A percentile compares a stretch with the other conserved stretches of the same genome.
These are phyloP conservation scores for Grammothele lineata DNA, from an alignment of 768 basidiomycete species.

Conservation along the genomic window DNA sequence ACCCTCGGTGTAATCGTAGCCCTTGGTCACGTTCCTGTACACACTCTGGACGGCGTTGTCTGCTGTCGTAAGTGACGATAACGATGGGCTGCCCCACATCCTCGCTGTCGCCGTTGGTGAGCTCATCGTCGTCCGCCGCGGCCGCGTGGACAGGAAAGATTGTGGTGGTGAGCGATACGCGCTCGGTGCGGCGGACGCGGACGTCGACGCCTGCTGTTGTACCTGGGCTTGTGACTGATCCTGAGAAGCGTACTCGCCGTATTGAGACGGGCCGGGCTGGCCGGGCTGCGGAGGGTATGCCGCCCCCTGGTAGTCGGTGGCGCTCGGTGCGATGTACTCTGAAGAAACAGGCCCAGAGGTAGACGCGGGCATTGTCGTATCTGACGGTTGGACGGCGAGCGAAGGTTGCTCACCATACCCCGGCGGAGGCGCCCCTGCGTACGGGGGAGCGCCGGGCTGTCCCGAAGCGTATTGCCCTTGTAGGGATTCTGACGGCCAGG, in stretches of 20 bases:
- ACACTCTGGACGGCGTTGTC: conserved; percentile 33
- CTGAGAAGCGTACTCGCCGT: conserved; percentile 9
- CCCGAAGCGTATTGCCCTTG: conserved; percentile 3
- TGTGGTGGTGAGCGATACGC: conserved; percentile 2
- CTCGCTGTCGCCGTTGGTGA: conserved; percentile 12
- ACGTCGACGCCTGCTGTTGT: conserved; percentile 2
- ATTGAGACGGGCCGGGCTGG: conserved; percentile 4
- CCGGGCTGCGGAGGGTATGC: conserved; percentile 2
- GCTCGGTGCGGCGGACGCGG: neutral
- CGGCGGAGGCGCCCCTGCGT: conserved; percentile 5
- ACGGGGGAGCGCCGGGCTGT: conserved; percentile 12
- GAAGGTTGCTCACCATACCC: conserved; percentile 23
- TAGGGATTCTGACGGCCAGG: conserved; percentile 35
- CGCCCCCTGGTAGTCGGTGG: neutral
- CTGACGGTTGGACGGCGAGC: conserved; percentile 28
- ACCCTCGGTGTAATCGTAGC: conserved; percentile 94
- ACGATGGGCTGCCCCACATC: conserved; percentile 12
- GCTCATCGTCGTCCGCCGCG: conserved; percentile 8
- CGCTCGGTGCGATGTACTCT: conserved; percentile 10
- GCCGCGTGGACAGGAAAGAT: conserved; percentile 12
- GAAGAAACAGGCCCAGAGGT: conserved; percentile 21
- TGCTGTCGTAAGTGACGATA: conserved; percentile 6
- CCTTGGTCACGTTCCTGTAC: conserved; percentile 62
- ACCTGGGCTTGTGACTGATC: conserved; percentile 10
- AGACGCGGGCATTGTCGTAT: no score